These are phyloP conservation scores for Rhodotorula sp. DNA, from an alignment of 1,284 basidiomycete species.

Conservation along the genomic window DNA sequence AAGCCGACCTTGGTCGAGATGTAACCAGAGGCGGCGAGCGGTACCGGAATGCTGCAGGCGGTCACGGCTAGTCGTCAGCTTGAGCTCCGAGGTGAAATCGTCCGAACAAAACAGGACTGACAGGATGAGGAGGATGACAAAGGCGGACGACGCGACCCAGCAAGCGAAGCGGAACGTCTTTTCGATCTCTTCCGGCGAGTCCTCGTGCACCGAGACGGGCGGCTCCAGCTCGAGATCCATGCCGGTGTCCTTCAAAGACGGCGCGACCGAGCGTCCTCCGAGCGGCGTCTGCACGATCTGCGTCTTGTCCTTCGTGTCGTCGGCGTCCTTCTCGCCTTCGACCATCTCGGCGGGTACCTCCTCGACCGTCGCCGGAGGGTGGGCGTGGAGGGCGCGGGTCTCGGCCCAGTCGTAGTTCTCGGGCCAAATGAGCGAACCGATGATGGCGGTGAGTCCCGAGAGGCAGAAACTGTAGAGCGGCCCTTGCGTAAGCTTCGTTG, in stretches of 20 bases:
- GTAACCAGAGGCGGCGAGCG: slow-evolving; percentile 74
- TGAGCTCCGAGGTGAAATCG: neutral
- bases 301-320: slow-evolving; percentile 51
- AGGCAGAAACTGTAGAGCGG: neutral
- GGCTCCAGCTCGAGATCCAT: slow-evolving; percentile 56
- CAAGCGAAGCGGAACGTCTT: slow-evolving; percentile 76
- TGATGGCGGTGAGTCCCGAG: slow-evolving; percentile 70
- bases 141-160: slow-evolving; percentile 63
- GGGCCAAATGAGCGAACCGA: slow-evolving; percentile 66
- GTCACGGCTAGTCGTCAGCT: neutral
- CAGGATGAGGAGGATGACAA: slow-evolving; percentile 51
- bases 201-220: slow-evolving; percentile 48
- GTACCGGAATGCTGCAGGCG: slow-evolving; percentile 62
- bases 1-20: slow-evolving; percentile 68
- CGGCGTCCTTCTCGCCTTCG: neutral
- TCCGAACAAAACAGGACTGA: neutral
- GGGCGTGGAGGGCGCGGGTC: slow-evolving; percentile 59
- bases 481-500: neutral
- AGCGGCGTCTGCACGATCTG: slow-evolving; percentile 39
- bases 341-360: slow-evolving; percentile 32
- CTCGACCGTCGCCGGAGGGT: neutral
- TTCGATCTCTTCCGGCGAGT: slow-evolving; percentile 58
- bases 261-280: slow-evolving; percentile 4
- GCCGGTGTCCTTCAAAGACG: neutral
- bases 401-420: slow-evolving; percentile 73